Evolutionary conservation across 2,329 filamentous ascomycete genomes (phyloP).

Genomic region (Paecilomyces variotii): DNA sequence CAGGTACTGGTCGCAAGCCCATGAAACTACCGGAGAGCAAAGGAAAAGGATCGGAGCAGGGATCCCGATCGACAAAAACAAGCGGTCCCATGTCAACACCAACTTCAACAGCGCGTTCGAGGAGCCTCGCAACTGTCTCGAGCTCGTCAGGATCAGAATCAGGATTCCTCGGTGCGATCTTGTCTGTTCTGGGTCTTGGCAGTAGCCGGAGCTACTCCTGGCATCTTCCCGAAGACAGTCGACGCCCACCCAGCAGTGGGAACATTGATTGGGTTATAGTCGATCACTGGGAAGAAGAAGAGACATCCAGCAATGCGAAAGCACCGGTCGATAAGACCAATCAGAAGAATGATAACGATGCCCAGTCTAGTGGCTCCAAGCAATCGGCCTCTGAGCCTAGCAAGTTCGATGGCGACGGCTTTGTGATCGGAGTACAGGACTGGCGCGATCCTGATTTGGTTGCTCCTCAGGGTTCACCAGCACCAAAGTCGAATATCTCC

Average conservation of each 20-base stretch:
- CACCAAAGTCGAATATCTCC: constrained; percentile 15
- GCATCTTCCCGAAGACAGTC: constrained; percentile 41
- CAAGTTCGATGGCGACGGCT: constrained; percentile 48
- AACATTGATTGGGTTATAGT: constrained; percentile 65
- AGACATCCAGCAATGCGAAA: constrained; percentile 19
- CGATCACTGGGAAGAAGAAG: constrained; percentile 55
- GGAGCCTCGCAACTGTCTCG: constrained; percentile 4
- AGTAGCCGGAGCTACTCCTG: constrained; percentile 16
- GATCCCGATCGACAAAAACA: constrained; percentile 15
- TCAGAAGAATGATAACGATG: constrained; percentile 14
- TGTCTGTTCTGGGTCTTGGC: constrained; percentile 37
- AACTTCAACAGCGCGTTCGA: constrained; percentile 18
- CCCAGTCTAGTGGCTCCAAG: constrained; percentile 11
- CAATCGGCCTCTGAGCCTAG: constrained; percentile 16
- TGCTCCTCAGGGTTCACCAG: constrained; percentile 28
- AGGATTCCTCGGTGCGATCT: constrained; percentile 37
- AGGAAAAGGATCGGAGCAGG: constrained; percentile 12
- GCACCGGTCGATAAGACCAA: constrained; percentile 18
- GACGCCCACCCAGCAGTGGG: constrained; percentile 63
- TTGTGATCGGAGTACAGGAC: constrained; percentile 77
- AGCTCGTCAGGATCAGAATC: constrained; percentile 12
- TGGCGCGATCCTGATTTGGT: constrained; percentile 75
- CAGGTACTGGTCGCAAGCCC: constrained; percentile 51
- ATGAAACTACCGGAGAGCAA: constrained; percentile 16
- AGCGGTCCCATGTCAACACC: constrained; percentile 18